Percentiles rank a stretch among this genome's conserved stretches.
Evolutionary conservation across 2,329 filamentous ascomycete genomes (phyloP).

Genomic region (Anisogramma anomala): DNA sequence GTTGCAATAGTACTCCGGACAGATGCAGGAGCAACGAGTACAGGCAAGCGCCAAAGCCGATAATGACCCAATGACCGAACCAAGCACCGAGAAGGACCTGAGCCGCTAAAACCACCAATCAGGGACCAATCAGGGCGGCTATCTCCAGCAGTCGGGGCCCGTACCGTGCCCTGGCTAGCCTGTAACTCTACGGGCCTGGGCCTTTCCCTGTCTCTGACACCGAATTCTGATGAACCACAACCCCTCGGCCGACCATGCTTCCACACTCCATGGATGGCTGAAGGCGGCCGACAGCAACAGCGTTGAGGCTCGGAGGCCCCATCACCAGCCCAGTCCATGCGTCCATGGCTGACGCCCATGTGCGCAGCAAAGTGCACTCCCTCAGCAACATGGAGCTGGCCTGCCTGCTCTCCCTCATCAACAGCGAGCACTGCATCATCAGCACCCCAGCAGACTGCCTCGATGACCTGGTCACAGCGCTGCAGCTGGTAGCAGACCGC

Average conservation of each 20-base stretch:
- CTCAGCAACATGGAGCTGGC: conserved; percentile 85
- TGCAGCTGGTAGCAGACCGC: conserved; percentile 55
- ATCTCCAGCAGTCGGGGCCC: too few relatives aligned
- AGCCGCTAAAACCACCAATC: too few relatives aligned
- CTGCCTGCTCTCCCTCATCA: conserved; percentile 66
- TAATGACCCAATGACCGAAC: too few relatives aligned
- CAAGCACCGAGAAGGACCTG: too few relatives aligned
- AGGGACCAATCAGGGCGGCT: neutral
- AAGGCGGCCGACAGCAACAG: neutral
- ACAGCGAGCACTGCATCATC: conserved; percentile 79
- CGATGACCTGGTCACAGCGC: conserved; percentile 59
- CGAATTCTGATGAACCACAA: too few relatives aligned
- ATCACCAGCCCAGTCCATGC: conserved; percentile 19
- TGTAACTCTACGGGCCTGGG: neutral
- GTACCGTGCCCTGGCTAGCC: too few relatives aligned
- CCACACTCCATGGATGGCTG: conserved; percentile 1
- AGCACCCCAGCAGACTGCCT: conserved; percentile 54
- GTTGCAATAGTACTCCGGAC: too few relatives aligned
- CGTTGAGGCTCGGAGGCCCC: too few relatives aligned
- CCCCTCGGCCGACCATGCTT: too few relatives aligned
- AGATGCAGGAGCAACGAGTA: too few relatives aligned
- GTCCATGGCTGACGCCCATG: conserved; percentile 53
- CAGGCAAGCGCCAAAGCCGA: too few relatives aligned
- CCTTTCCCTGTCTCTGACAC: neutral
- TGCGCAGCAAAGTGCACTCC: conserved; percentile 60